A percentile compares a stretch with the other conserved stretches of the same genome.
phyloP scores from a whole-genome alignment of 2,329 filamentous ascomycete species.

The Pleomassaria siparia region DNA sequence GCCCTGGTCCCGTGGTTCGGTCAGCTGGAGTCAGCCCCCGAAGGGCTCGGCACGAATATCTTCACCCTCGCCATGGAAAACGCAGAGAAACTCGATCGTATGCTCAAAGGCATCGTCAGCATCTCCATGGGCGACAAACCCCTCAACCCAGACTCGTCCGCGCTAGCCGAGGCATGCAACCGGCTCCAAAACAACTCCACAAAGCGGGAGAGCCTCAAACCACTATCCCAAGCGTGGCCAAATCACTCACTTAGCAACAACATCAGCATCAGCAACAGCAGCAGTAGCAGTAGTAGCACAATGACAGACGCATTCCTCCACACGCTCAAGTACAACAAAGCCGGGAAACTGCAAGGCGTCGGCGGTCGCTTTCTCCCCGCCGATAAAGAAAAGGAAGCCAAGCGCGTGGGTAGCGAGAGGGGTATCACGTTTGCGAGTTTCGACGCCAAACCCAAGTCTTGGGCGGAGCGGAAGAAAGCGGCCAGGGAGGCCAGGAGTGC shows the following conservation, averaged over 20 bases:
- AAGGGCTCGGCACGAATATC: constrained; percentile 1
- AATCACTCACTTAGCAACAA: background rate
- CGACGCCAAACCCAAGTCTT: background rate
- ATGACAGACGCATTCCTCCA: constrained; percentile 2
- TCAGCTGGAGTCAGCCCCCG: background rate
- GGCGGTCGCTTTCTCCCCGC: background rate
- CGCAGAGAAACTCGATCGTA: constrained; percentile 3
- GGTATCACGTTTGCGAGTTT: background rate
- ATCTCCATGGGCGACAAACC: background rate
- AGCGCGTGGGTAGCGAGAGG: background rate
- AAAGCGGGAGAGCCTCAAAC: background rate
- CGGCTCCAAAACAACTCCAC: too few relatives aligned
- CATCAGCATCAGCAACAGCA: too few relatives aligned
- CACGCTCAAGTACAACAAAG: background rate
- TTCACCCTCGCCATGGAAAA: constrained; percentile 3
- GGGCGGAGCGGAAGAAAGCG: background rate
- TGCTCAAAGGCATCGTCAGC: constrained; percentile 5
- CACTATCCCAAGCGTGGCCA: background rate
- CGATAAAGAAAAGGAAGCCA: background rate
- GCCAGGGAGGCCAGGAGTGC: too few relatives aligned
- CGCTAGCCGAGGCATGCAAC: background rate
- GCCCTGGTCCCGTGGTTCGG: constrained; percentile 1
- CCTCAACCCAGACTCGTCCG: background rate
- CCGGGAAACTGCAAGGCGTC: background rate
- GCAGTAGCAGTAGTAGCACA: too few relatives aligned